Evolutionary conservation across 345 rosid genomes (phyloP).

Genomic region (Rubroshorea leprosula): DNA sequence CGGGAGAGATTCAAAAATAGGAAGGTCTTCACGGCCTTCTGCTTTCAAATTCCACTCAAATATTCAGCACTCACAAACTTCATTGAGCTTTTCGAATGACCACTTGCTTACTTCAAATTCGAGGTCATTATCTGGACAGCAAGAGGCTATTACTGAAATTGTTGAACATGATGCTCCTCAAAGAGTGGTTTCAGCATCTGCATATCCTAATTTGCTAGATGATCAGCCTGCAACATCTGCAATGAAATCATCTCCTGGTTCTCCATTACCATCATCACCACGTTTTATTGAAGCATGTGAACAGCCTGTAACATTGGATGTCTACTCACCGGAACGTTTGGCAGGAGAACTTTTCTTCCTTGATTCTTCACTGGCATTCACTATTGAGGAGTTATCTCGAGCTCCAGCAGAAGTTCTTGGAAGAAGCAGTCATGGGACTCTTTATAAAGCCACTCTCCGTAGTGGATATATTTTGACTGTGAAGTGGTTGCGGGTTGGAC

Average conservation of each 20-base stretch:
- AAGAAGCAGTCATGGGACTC: conserved; percentile 93
- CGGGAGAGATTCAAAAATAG: conserved; percentile 49
- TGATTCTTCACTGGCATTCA: conserved; percentile 65
- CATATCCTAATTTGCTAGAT: conserved; percentile 56
- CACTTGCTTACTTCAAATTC: conserved; percentile 84
- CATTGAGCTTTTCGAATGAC: conserved; percentile 83
- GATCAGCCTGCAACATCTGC: conserved; percentile 52
- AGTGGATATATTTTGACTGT: conserved; percentile 78
- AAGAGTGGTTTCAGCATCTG: conserved; percentile 27
- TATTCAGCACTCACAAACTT: conserved; percentile 47
- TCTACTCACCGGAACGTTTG: conserved; percentile 89
- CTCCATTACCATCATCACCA: conserved; percentile 82
- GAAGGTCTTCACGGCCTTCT: conserved; percentile 54
- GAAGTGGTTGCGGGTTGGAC: conserved; percentile 94
- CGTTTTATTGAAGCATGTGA: conserved; percentile 53
- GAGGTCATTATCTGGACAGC: conserved; percentile 66
- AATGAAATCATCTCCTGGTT: conserved; percentile 70
- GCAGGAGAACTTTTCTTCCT: conserved; percentile 87
- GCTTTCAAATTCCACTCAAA: conserved; percentile 62
- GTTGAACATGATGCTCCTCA: conserved; percentile 41
- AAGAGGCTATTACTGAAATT: conserved; percentile 49
- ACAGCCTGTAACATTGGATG: conserved; percentile 68
- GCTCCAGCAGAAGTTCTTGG: conserved; percentile 99
- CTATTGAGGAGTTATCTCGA: conserved; percentile 84
- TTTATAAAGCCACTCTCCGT: conserved; percentile 84